These are phyloP conservation scores for Halenospora varia DNA, from an alignment of 495 filamentous ascomycete genomes.

Conservation along the genomic window DNA sequence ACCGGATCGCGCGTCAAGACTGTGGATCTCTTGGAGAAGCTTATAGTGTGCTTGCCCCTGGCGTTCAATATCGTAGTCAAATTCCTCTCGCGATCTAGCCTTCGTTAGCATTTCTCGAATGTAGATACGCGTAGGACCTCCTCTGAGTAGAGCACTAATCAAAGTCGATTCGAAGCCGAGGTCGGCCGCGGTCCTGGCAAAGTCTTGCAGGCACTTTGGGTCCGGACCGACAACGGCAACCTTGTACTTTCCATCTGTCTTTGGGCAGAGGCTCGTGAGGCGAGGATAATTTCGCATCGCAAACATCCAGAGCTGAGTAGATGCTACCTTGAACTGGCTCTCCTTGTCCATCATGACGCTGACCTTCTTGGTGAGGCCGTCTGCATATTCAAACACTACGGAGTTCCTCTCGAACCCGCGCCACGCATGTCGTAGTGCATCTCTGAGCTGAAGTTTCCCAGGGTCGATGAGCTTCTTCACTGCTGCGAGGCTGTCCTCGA, in stretches of 20 bases:
- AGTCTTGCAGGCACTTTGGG: conserved; percentile 6
- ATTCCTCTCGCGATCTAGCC: conserved; percentile 8
- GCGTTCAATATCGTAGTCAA: conserved; percentile 7
- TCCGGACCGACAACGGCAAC: conserved; percentile 8
- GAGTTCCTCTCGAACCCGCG: conserved; percentile 1
- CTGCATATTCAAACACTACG: conserved; percentile 11
- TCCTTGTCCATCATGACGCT: conserved; percentile 6
- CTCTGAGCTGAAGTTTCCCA: conserved; percentile 8
- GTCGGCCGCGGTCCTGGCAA: conserved; percentile 7
- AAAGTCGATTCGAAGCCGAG: conserved; percentile 5
- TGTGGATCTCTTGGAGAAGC: conserved; percentile 5
- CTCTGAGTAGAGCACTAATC: conserved; percentile 12
- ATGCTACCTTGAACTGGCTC: conserved; percentile 9
- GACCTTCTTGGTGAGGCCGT: background rate
- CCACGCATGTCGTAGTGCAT: conserved; percentile 11
- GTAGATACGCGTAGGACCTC: conserved; percentile 2
- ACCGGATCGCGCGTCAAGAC: conserved; percentile 3
- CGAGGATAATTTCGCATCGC: conserved; percentile 6
- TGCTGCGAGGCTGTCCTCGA: conserved; percentile 5
- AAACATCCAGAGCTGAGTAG: conserved; percentile 10
- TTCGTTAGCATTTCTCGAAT: conserved; percentile 8
- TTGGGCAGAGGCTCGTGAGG: conserved; percentile 14
- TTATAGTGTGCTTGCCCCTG: conserved; percentile 6
- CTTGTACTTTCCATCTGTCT: conserved; percentile 13
- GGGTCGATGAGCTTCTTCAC: conserved; percentile 6